Percentiles rank a stretch among this genome's conserved stretches.
Evolutionary conservation across 2,329 filamentous ascomycete genomes (phyloP).

Genomic region (Botryotinia narcissicola): DNA sequence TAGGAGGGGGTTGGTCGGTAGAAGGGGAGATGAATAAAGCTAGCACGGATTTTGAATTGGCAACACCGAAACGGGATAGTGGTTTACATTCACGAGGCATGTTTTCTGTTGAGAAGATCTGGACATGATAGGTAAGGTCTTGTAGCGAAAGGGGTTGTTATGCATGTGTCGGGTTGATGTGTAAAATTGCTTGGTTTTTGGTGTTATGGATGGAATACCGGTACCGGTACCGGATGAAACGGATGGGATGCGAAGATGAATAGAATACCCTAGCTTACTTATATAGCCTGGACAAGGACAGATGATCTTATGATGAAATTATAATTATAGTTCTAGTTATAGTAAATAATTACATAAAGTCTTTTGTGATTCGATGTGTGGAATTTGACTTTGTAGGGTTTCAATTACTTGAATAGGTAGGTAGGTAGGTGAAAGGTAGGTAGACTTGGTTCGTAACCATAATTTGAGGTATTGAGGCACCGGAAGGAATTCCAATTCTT

Average conservation of each 20-base stretch:
- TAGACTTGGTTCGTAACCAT: too few relatives aligned
- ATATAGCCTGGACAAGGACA: not conserved
- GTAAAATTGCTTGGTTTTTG: conserved; percentile 5
- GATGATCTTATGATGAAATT: not conserved
- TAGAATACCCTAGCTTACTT: conserved; percentile 7
- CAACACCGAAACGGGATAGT: conserved; percentile 9
- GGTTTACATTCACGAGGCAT: conserved; percentile 27
- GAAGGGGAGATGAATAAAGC: conserved; percentile 40
- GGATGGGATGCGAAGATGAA: not conserved
- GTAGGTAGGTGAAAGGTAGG: not conserved
- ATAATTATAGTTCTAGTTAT: not conserved
- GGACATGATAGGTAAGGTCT: conserved; percentile 18
- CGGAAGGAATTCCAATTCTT: not conserved
- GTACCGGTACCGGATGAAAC: not conserved
- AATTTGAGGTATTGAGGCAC: not conserved
- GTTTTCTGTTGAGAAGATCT: conserved; percentile 27
- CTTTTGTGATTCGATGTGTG: not conserved
- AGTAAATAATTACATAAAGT: not conserved
- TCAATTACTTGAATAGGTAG: not conserved
- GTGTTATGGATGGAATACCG: conserved; percentile 3
- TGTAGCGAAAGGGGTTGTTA: not conserved
- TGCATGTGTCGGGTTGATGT: not conserved
- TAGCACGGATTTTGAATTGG: conserved; percentile 2
- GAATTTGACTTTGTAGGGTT: not conserved
- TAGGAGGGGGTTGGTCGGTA: conserved; percentile 41